These are phyloP conservation scores for Oryza punctata DNA, from an alignment of 176 grass and related monocot genomes.

Conservation along the genomic window DNA sequence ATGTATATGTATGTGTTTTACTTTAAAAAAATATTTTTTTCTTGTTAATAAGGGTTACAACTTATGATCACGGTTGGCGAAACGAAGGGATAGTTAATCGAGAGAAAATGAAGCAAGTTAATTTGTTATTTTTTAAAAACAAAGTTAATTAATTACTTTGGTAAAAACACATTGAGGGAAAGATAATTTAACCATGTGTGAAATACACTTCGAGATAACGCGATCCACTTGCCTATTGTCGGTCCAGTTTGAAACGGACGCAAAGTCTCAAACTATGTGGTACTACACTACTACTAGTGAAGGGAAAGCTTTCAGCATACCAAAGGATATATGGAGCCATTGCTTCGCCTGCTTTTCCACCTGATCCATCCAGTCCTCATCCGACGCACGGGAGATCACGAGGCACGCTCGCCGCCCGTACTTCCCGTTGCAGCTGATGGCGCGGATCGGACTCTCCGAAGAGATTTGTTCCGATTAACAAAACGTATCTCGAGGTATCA, in stretches of 20 bases:
- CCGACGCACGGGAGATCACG: slow-evolving; percentile 10
- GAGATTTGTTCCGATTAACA: too few species aligned
- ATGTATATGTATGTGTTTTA: too few species aligned
- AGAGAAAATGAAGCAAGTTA: background rate
- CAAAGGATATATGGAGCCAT: background rate
- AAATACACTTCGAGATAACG: background rate
- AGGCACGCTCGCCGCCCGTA: too few species aligned
- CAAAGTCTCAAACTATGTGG: background rate
- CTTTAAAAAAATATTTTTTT: too few species aligned
- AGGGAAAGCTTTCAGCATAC: background rate
- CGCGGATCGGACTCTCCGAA: background rate
- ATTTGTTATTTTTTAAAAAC: too few species aligned
- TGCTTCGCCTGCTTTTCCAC: slow-evolving; percentile 3
- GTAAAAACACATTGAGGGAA: background rate
- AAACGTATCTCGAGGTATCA: too few species aligned
- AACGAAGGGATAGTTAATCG: background rate
- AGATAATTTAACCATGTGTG: background rate
- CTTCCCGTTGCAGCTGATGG: slow-evolving; percentile 11
- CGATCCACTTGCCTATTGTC: background rate
- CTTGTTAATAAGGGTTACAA: too few species aligned
- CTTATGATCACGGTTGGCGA: too few species aligned
- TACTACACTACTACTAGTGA: background rate
- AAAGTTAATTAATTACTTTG: background rate
- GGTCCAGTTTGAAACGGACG: slow-evolving; percentile 28
- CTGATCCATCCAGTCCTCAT: background rate